Evolutionary conservation across 176 grass and related monocot species (phyloP), one percentile per base, ranked within the genome.

Genomic region (Saccharum officinarum): DNA sequence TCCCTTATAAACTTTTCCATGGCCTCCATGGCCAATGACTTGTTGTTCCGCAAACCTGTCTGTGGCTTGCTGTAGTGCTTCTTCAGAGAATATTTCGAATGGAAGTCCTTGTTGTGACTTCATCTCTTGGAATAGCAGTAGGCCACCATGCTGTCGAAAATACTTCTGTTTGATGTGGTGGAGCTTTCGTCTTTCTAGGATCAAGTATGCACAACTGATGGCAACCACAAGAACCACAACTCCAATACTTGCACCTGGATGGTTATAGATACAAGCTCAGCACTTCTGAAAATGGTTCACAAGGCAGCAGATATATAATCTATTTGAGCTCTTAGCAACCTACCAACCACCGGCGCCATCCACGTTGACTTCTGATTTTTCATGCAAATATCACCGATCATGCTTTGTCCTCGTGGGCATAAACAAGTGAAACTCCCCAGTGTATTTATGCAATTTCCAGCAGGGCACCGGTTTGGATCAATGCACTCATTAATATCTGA

Each of bases 401-500:
- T 73, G 20, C 50, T 65, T 34, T 81, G 22, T 52, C 46, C 79
- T 7, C 7, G 60, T 17, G 62, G 20, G 23, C 44, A 61, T 36
- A 78, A 71, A 15, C 80, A 72, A 10, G 55, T 59, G 22, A n/a
- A 59, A 9, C 22, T 59, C n/a, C 78, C 84, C 12, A 3, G 3
- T 5, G 18, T 68, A 18, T 88, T 82, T 9, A 45, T 26, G 45
- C 45, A 47, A 47, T 14, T 45, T 11, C 80, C 72, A 20, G 10
- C 4, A 4, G 11, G 42, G 13, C 86, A 88, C 4, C 46, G 49
- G 12, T 77, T 62, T 28, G 26, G 77, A 45, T 20, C 36, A 26
- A 10, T 14, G 36, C 86, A 88, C 26, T 78, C 80, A 31, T 88
- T 0, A 61, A 82, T 77, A 59, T 88, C 86, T 88, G 75, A 30